Evolutionary conservation across 257 asterid genomes (phyloP).

Genomic region (Solanum corneliomulleri): DNA sequence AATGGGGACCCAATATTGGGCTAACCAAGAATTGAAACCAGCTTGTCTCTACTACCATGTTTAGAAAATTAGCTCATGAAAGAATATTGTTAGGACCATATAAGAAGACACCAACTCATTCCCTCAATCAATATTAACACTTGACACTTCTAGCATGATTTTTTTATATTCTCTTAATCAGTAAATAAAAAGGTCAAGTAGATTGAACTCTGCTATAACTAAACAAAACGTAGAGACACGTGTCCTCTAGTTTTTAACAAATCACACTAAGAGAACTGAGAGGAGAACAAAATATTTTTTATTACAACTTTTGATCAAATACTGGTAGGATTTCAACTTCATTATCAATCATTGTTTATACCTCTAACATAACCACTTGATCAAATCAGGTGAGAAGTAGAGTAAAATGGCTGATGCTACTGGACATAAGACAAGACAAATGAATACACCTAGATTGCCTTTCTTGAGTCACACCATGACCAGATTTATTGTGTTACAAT

Average conservation of each 20-base stretch:
- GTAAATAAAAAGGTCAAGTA: not conserved
- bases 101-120: not conserved
- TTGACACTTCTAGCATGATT: not conserved
- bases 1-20: not conserved
- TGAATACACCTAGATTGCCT: not conserved
- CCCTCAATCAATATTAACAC: not conserved
- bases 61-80: not conserved
- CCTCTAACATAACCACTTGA: not conserved
- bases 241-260: not conserved
- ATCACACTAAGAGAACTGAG: not conserved
- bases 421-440: not conserved
- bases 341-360: not conserved
- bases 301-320: not conserved
- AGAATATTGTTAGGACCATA: not conserved
- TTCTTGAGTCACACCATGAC: not conserved
- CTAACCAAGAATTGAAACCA: not conserved
- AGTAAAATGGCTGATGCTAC: not conserved
- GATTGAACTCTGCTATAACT: not conserved
- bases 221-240: not conserved
- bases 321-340: not conserved
- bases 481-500: not conserved
- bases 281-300: not conserved
- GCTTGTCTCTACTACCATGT: no score
- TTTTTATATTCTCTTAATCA: not conserved
- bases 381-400: not conserved